Evolutionary conservation across 176 grass and related monocot genomes (phyloP).

Genomic region (Carex parvula): DNA sequence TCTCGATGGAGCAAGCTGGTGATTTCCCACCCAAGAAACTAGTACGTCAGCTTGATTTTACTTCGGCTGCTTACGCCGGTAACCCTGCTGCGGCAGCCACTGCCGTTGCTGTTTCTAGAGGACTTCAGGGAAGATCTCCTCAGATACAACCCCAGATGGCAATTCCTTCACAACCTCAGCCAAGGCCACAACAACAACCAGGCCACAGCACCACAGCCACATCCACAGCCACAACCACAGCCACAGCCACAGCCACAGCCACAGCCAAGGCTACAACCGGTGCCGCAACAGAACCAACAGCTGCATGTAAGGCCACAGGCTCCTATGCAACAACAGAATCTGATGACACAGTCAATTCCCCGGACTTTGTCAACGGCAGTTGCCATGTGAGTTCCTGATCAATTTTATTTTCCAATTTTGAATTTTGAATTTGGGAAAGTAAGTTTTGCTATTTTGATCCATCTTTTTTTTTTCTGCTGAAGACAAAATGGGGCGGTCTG

Average conservation of each 20-base stretch:
- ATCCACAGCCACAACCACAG: slow-evolving; percentile 27
- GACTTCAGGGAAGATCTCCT: slow-evolving; percentile 30
- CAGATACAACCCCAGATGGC: slow-evolving; percentile 26
- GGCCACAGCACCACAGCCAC: not conserved
- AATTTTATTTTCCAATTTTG: not conserved
- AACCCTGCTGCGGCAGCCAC: slow-evolving; percentile 61
- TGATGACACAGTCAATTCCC: slow-evolving; percentile 23
- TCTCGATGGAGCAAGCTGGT: slow-evolving; percentile 53
- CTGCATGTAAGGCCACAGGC: not conserved
- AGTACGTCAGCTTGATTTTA: slow-evolving; percentile 87
- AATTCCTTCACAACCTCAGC: slow-evolving; percentile 15
- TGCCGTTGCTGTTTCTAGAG: slow-evolving; percentile 37
- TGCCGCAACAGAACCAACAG: slow-evolving; percentile 32
- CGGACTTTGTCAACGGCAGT: slow-evolving; percentile 36
- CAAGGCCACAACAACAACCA: not conserved
- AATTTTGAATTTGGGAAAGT: slow-evolving; percentile 3
- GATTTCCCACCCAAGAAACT: slow-evolving; percentile 63
- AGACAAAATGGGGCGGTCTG: not conserved
- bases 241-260: slow-evolving; percentile 19
- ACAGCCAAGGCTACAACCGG: slow-evolving; percentile 9
- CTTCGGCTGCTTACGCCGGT: slow-evolving; percentile 40
- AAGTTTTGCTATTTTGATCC: not conserved
- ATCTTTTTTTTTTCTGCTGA: not conserved
- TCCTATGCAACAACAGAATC: slow-evolving; percentile 19
- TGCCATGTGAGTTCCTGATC: slow-evolving; percentile 36